These are phyloP conservation scores for Psilocybe azurescens DNA, from an alignment of 768 basidiomycete genomes.

Conservation along the genomic window DNA sequence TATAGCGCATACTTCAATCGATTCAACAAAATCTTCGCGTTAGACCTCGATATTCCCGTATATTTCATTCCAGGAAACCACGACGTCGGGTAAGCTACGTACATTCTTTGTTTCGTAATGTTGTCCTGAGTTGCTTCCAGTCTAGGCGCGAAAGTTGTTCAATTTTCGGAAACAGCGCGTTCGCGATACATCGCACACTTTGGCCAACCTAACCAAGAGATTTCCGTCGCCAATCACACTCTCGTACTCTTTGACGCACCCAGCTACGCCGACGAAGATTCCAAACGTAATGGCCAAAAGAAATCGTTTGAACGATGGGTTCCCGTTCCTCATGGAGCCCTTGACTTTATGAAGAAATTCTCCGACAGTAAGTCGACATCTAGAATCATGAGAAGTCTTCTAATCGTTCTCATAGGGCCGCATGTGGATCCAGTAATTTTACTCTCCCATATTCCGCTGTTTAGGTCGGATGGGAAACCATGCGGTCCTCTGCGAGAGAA, in stretches of 20 bases:
- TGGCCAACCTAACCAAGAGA: slow-evolving; percentile 69
- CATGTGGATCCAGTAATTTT: slow-evolving; percentile 62
- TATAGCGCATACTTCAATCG: slow-evolving; percentile 72
- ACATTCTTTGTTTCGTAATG: background rate
- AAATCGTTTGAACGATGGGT: slow-evolving; percentile 52
- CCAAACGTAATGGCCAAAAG: slow-evolving; percentile 47
- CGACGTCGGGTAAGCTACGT: slow-evolving; percentile 69
- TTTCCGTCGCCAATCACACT: slow-evolving; percentile 73
- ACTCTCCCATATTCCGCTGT: slow-evolving; percentile 90
- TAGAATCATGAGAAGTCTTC: background rate
- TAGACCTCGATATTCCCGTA: slow-evolving; percentile 50
- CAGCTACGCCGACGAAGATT: slow-evolving; percentile 76
- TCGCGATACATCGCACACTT: slow-evolving; percentile 77
- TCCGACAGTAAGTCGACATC: slow-evolving; percentile 34
- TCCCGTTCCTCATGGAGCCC: slow-evolving; percentile 50
- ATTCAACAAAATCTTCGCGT: slow-evolving; percentile 74
- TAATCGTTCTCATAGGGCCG: slow-evolving; percentile 26
- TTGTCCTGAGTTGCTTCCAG: slow-evolving; percentile 40
- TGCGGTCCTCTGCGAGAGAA: slow-evolving; percentile 85
- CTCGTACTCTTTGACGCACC: slow-evolving; percentile 77
- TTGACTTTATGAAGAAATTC: slow-evolving; percentile 57
- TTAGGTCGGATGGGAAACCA: slow-evolving; percentile 63
- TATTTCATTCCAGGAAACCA: slow-evolving; percentile 92
- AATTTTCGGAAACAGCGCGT: slow-evolving; percentile 52
- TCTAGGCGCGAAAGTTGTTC: slow-evolving; percentile 43